Evolutionary conservation across 2,329 filamentous ascomycete species (phyloP), one percentile per base, ranked within the genome.

Genomic region (Claviceps citrina): DNA sequence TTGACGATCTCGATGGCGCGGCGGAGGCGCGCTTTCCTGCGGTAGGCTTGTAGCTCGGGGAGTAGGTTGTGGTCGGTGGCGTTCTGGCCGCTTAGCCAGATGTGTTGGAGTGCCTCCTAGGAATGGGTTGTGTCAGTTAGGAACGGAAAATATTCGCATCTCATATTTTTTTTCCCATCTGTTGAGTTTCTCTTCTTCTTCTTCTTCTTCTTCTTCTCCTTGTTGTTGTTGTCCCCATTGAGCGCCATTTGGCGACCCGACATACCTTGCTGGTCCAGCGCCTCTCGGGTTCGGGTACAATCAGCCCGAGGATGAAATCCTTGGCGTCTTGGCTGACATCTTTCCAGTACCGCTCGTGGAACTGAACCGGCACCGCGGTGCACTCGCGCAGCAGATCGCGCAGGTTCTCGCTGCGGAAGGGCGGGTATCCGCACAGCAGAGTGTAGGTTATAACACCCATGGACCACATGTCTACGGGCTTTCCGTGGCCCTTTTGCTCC

Each of bases 401-500:
- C 36, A 98, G 70, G 54, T 84, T 94, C 66, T 98, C 91, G 46
- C 86, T 91, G 50, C 91, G 80, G 74, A 98, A 98, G 16, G 91
- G 91, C 33, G 89, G 95, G 67, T 98, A 98, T 50, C 91, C 91
- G 58, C 93, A 98, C 38, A 98, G 81, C 22, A 98, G 71, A 13
- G 91, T 98, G 64, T 98, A 98, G 31, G 91, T 96, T 54, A 98
- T 98, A 54, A 98, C 91, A 46, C 91, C 91, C 63, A 98, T 73
- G 3, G 91, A 96, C 91, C 91, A 98, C 84, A 98, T 94, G 58
- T 98, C 91, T 26, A 96, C 91, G 4, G 91, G 85, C 63, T 96
- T 98, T 58, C 91, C 91, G 59, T 98, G 93, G 16, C 91, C 91
- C 56, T 84, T 79, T 70, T 95, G 95, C 48, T 94, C 71, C 91